Base-by-base conservation (phyloP, 805 yeast species). In the Soucietia sequanensis region DNA sequence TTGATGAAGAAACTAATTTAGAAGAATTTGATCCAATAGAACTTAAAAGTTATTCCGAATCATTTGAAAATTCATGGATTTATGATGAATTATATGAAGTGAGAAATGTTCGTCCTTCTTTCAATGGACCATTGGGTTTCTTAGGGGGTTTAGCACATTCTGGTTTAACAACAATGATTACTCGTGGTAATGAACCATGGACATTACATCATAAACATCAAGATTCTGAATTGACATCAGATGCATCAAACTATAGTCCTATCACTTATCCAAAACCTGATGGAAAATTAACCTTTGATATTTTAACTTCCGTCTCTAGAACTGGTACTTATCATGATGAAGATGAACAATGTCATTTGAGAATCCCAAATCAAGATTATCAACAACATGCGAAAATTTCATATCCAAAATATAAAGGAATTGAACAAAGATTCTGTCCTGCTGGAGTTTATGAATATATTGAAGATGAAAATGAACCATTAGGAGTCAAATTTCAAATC, bases 291-390 rank as follows among this genome's bases (percentile, higher is more conserved):
- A 81, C 97, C 0, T 93, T 93, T 60, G 99, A 93, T 60, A 72
- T 93, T 18, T 66, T 90, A 50, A 93, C 99, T 1, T 84, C 93
- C n/a, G 98, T 93, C 6, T 84, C 95, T 11, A 75, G 99, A 54
- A 91, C 99, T 0, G 99, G 98, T 25, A 93, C 99, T 1, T 83
- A 80, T 60, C 99, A 93, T 58, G 90, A 86, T 54, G 98, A 93
- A 52, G 89, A 89, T 58, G 98, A 93, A 65, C 81, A 77, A 46
- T 84, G 93, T 46, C 99, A 93, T 65, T 71, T 93, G 52, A 67
- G 93, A 46, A 54, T 68, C 11, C 73, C 72, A 50, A 70, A 74
- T 8, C 87, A 82, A 57, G 80, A 82, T 49, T 54, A 75, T 47
- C 67, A 73, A 17, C 68, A 74, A 46, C 96, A 91, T 60, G 78